Evolutionary conservation across 2,329 filamentous ascomycete species (phyloP).

Genomic region (Claviceps citrina): DNA sequence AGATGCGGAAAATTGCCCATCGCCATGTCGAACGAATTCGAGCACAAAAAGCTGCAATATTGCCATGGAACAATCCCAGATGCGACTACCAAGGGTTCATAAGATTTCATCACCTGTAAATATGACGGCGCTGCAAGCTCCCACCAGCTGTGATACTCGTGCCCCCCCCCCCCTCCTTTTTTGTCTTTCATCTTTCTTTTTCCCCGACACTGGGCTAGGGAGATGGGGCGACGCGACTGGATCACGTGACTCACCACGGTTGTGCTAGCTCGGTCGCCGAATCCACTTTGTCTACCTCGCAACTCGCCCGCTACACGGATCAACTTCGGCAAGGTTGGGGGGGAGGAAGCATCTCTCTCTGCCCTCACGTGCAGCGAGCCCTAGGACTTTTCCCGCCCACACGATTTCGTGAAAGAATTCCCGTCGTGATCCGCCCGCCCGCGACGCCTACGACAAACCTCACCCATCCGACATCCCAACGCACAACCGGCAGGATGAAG

Average conservation of each 20-base stretch:
- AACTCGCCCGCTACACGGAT: constrained; percentile 7
- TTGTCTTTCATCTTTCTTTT: too few relatives aligned
- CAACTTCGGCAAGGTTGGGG: constrained; percentile 17
- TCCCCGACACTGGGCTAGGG: too few relatives aligned
- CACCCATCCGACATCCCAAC: constrained; percentile 26
- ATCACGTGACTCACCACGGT: background rate
- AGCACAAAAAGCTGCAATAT: too few relatives aligned
- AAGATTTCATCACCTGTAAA: too few relatives aligned
- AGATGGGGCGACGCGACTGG: too few relatives aligned
- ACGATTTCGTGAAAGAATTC: constrained; percentile 25
- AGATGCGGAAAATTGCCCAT: too few relatives aligned
- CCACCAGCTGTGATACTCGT: too few relatives aligned
- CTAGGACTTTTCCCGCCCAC: constrained; percentile 31
- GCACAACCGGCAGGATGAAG: constrained; percentile 72
- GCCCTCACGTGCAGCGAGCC: constrained; percentile 26
- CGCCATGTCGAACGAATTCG: too few relatives aligned
- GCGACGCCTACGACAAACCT: constrained; percentile 25
- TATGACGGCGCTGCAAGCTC: too few relatives aligned
- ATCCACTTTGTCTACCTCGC: background rate
- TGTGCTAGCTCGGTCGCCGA: background rate
- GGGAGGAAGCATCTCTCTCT: constrained; percentile 6
- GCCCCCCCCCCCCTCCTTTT: too few relatives aligned
- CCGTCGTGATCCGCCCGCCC: constrained; percentile 19
- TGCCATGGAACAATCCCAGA: too few relatives aligned
- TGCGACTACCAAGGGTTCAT: too few relatives aligned